Percentiles rank a stretch among this genome's conserved stretches.
Conservation (phyloP, 106 monocot species). For the Amphibolis antarctica region DNA sequence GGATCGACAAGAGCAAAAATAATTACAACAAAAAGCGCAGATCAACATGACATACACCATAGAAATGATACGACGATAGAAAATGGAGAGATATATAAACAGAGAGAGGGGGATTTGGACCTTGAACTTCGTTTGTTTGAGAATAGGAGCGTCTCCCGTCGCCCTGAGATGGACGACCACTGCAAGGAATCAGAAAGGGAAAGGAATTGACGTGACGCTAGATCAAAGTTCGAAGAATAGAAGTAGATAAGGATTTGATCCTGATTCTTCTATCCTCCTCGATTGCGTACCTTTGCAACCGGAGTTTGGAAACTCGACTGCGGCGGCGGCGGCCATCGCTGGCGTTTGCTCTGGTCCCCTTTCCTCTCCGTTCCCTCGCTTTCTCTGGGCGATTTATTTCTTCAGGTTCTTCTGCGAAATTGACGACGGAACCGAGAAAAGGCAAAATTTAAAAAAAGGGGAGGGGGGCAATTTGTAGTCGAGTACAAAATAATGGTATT, state of each 20-base stretch:
- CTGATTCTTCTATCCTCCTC: too few relatives aligned
- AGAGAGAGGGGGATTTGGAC: conserved; percentile 9
- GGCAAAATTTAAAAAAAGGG: too few relatives aligned
- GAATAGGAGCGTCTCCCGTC: conserved; percentile 90
- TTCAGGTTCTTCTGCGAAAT: too few relatives aligned
- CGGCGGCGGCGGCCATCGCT: conserved; percentile 6
- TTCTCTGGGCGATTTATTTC: background rate
- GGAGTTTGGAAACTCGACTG: conserved; percentile 22
- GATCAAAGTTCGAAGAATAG: conserved; percentile 2
- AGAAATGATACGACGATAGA: too few relatives aligned
- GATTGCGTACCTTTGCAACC: conserved; percentile 37
- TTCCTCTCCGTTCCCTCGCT: background rate
- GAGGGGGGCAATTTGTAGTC: too few relatives aligned
- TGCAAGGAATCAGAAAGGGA: conserved; percentile 9
- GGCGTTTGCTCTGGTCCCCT: background rate
- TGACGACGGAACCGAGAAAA: too few relatives aligned
- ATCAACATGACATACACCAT: too few relatives aligned
- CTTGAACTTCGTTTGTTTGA: conserved; percentile 92
- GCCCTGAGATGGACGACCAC: conserved; percentile 90
- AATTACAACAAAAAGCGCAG: too few relatives aligned
- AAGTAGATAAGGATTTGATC: background rate
- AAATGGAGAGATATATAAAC: too few relatives aligned
- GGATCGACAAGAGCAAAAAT: too few relatives aligned
- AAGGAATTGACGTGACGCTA: background rate
- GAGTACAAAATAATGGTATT: too few relatives aligned